Percentiles rank a stretch among this genome's conserved stretches.
Evolutionary conservation across 1,284 basidiomycete species (phyloP).

Genomic region (Naganishia sp.): DNA sequence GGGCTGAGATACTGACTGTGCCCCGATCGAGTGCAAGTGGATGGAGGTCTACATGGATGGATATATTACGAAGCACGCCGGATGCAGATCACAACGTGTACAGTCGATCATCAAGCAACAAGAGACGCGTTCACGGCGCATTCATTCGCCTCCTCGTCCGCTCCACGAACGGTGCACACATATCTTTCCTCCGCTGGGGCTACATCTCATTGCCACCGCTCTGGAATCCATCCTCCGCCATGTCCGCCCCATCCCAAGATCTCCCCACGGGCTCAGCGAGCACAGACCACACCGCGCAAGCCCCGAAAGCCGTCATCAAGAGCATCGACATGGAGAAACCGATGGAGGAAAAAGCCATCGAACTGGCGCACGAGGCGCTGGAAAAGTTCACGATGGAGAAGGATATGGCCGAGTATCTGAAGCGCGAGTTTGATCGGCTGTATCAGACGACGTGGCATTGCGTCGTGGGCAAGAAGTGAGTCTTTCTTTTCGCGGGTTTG

Average conservation of each 20-base stretch:
- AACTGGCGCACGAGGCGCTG: conserved; percentile 79
- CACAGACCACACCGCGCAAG: neutral
- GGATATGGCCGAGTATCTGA: conserved; percentile 95
- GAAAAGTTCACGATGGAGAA: conserved; percentile 93
- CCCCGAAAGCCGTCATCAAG: conserved; percentile 30
- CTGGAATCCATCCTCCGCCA: neutral
- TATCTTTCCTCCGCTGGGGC: too few species aligned
- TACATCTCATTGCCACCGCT: neutral
- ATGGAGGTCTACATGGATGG: too few species aligned
- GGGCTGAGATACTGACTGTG: too few species aligned
- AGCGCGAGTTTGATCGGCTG: conserved; percentile 92
- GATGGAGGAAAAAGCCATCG: conserved; percentile 90
- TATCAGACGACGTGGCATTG: conserved; percentile 90
- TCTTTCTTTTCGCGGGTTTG: conserved; percentile 7
- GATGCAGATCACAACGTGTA: too few species aligned
- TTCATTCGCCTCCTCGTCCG: too few species aligned
- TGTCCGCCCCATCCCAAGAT: conserved; percentile 13
- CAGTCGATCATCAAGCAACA: too few species aligned
- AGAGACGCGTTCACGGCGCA: neutral
- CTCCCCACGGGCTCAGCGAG: conserved; percentile 3
- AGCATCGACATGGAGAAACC: conserved; percentile 61
- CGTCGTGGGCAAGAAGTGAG: conserved; percentile 83
- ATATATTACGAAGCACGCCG: too few species aligned
- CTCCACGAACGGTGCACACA: too few species aligned
- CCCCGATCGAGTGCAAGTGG: too few species aligned